Percentiles rank a stretch among this genome's conserved stretches.
Conservation (phyloP, 345 rosid species). For the Sonneratia alba region DNA sequence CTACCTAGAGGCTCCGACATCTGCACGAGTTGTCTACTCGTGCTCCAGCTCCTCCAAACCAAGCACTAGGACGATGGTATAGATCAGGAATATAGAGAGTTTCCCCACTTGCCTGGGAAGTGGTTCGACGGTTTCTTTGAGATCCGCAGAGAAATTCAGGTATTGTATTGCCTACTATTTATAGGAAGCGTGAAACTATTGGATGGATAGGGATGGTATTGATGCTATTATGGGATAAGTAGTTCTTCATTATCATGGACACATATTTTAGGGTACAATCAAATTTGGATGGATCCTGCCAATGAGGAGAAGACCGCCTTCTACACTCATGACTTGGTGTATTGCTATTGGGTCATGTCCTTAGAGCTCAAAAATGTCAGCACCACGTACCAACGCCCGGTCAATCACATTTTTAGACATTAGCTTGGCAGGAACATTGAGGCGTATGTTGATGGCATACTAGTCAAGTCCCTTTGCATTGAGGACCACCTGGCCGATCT, state of each 20-base stretch:
- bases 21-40: slow-evolving; percentile 95
- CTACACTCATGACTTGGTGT: too few species aligned
- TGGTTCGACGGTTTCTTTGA: slow-evolving; percentile 80
- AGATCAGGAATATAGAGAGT: slow-evolving; percentile 95
- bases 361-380: too few species aligned
- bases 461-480: too few species aligned
- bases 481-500: too few species aligned
- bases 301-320: too few species aligned
- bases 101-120: slow-evolving; percentile 66
- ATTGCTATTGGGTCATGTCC: too few species aligned
- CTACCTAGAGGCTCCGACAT: slow-evolving; percentile 87
- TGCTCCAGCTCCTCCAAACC: slow-evolving; percentile 86
- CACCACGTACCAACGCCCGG: too few species aligned
- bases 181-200: background rate
- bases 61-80: slow-evolving; percentile 45
- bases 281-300: too few species aligned
- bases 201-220: background rate
- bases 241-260: background rate
- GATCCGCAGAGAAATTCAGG: slow-evolving; percentile 95
- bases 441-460: too few species aligned
- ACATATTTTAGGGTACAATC: too few species aligned
- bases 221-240: background rate
- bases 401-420: too few species aligned
- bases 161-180: background rate
- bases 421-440: too few species aligned